Evolutionary conservation across 2,329 filamentous ascomycete genomes (phyloP).

Genomic region (Pseudogymnoascus sp.): DNA sequence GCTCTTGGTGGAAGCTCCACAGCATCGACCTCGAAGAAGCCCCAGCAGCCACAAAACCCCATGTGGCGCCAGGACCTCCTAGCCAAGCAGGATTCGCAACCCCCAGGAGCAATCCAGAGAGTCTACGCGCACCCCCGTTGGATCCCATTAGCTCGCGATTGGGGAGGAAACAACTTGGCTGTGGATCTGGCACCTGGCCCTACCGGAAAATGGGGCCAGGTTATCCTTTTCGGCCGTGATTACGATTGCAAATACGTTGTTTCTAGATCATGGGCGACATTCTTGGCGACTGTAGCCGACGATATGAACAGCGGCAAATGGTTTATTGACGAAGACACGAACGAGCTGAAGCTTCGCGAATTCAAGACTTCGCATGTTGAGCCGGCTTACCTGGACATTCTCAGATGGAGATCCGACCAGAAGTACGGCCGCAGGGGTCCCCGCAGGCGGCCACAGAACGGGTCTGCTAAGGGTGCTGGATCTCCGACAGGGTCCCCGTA

Average conservation of each 20-base stretch:
- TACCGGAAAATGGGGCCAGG: conserved; percentile 85
- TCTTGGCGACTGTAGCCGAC: conserved; percentile 80
- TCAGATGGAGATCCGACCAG: conserved; percentile 92
- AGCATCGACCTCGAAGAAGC: conserved; percentile 61
- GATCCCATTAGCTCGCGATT: conserved; percentile 94
- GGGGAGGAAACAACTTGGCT: conserved; percentile 96
- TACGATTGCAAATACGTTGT: conserved; percentile 99
- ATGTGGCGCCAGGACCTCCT: conserved; percentile 82
- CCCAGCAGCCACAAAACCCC: conserved; percentile 44
- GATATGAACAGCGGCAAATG: conserved; percentile 86
- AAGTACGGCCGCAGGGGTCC: conserved; percentile 63
- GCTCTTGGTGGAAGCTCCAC: conserved; percentile 57
- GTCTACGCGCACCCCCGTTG: conserved; percentile 88
- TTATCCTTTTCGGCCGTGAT: conserved; percentile 93
- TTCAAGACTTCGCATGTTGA: conserved; percentile 87
- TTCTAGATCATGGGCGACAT: conserved; percentile 81
- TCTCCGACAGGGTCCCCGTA: conserved; percentile 52
- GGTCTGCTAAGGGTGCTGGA: conserved; percentile 31
- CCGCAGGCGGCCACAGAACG: conserved; percentile 38
- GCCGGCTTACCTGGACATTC: conserved; percentile 86
- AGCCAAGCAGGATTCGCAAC: conserved; percentile 78
- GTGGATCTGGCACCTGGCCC: conserved; percentile 88
- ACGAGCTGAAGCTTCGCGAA: conserved; percentile 84
- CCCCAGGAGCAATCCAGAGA: conserved; percentile 78
- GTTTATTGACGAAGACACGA: conserved; percentile 83